phyloP scores from a whole-genome alignment of 169 alveolate species.

The Cryptosporidium baileyi region DNA sequence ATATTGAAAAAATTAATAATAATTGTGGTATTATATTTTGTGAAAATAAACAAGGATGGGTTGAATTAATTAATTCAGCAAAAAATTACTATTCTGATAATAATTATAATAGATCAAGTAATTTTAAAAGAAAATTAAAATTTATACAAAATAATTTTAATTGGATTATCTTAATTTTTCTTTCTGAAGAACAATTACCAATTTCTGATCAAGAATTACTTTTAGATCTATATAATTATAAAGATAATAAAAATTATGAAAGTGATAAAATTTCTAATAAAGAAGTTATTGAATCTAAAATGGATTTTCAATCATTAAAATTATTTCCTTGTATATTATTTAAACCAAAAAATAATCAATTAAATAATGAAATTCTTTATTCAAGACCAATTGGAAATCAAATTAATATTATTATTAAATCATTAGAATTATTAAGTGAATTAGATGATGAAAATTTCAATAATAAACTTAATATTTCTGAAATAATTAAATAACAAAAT shows the following conservation, averaged over 20 bases:
- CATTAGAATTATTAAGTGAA: not conserved
- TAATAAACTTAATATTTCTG: too few species aligned
- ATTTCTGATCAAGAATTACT: constrained; percentile 24
- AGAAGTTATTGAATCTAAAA: not conserved
- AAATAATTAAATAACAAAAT: too few species aligned
- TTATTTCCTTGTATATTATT: constrained; percentile 10
- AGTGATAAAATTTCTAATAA: not conserved
- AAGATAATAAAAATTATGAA: not conserved
- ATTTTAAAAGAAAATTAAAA: constrained; percentile 15
- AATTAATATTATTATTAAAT: not conserved
- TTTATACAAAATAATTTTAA: constrained; percentile 1
- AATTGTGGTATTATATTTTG: not conserved
- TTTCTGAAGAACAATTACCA: constrained; percentile 18
- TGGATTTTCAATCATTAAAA: not conserved
- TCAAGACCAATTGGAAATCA: constrained; percentile 9
- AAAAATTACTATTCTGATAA: not conserved
- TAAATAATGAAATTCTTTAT: not conserved
- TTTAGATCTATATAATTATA: not conserved
- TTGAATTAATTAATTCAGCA: not conserved
- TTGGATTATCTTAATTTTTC: constrained; percentile 15
- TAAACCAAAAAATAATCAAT: constrained; percentile 5
- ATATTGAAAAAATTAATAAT: too few species aligned
- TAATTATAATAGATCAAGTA: not conserved
- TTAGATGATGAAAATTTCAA: too few species aligned
- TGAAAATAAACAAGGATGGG: constrained; percentile 15